Percentiles rank a stretch among this genome's conserved stretches.
These are phyloP conservation scores for Paracorniculantispora psalliotae DNA, from an alignment of 2,329 filamentous ascomycete genomes.

Conservation along the genomic window DNA sequence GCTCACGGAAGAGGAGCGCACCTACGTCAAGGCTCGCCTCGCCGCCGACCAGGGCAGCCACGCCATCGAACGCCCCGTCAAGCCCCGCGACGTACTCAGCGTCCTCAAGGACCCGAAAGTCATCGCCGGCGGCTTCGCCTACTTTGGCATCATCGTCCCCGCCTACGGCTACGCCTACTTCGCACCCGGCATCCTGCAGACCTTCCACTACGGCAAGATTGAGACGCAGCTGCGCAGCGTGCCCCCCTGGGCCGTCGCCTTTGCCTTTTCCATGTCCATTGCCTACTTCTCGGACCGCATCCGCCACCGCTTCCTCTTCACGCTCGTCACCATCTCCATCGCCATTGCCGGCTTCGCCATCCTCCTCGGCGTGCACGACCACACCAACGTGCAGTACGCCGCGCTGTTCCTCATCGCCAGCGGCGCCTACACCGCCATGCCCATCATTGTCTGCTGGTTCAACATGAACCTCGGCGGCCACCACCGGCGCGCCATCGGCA, in stretches of 20 bases:
- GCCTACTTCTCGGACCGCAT: slow-evolving; percentile 67
- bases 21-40: slow-evolving; percentile 61
- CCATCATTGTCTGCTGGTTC: slow-evolving; percentile 79
- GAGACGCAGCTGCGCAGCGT: slow-evolving; percentile 55
- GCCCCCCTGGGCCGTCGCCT: slow-evolving; percentile 62
- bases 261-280: slow-evolving; percentile 70
- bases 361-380: slow-evolving; percentile 65
- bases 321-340: slow-evolving; percentile 67
- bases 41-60: slow-evolving; percentile 64
- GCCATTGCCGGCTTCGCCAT: slow-evolving; percentile 71
- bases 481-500: slow-evolving; percentile 63
- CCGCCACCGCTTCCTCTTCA: slow-evolving; percentile 69
- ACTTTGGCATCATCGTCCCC: slow-evolving; percentile 72
- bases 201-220: slow-evolving; percentile 57
- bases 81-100: slow-evolving; percentile 50
- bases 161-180: slow-evolving; percentile 78
- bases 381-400: slow-evolving; percentile 64
- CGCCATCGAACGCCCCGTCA: slow-evolving; percentile 58
- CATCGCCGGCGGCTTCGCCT: slow-evolving; percentile 72
- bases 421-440: slow-evolving; percentile 83
- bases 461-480: slow-evolving; percentile 75
- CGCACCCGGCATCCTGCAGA: slow-evolving; percentile 64
- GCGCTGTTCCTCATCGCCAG: slow-evolving; percentile 78
- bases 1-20: slow-evolving; percentile 64
- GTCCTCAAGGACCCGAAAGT: slow-evolving; percentile 73